Evolutionary conservation across 2,329 filamentous ascomycete genomes (phyloP).

Genomic region (Botryotinia globosa): DNA sequence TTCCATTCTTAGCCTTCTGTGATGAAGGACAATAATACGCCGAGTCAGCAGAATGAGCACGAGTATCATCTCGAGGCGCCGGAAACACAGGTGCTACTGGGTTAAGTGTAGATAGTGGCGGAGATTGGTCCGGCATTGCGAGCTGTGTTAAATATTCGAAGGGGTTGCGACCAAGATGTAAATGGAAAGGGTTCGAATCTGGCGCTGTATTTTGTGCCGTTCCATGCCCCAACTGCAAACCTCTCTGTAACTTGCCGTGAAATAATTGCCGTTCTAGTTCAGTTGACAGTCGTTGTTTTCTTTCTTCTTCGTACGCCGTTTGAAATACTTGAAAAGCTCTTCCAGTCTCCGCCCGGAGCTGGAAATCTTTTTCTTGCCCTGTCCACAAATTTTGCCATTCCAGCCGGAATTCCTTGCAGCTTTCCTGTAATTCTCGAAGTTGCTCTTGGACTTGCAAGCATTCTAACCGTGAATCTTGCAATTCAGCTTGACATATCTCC

Average conservation of each 20-base stretch:
- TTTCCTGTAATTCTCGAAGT: not conserved
- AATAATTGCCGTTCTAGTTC: not conserved
- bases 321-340: not conserved
- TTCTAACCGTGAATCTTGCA: not conserved
- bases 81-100: not conserved
- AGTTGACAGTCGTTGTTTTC: not conserved
- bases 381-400: not conserved
- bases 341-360: not conserved
- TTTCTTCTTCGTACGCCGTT: not conserved
- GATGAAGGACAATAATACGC: not conserved
- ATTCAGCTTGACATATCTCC: not conserved
- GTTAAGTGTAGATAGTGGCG: not conserved
- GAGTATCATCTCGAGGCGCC: not conserved
- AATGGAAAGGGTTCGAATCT: not conserved
- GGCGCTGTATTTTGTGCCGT: not conserved
- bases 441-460: not conserved
- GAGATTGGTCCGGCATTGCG: too few species aligned
- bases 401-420: not conserved
- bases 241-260: not conserved
- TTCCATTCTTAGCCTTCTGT: not conserved
- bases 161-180: not conserved
- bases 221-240: not conserved
- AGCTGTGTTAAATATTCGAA: not conserved
- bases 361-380: not conserved
- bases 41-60: not conserved